Conservation (phyloP, 2,329 filamentous ascomycete species). For the Cladorrhinum sp. region DNA sequence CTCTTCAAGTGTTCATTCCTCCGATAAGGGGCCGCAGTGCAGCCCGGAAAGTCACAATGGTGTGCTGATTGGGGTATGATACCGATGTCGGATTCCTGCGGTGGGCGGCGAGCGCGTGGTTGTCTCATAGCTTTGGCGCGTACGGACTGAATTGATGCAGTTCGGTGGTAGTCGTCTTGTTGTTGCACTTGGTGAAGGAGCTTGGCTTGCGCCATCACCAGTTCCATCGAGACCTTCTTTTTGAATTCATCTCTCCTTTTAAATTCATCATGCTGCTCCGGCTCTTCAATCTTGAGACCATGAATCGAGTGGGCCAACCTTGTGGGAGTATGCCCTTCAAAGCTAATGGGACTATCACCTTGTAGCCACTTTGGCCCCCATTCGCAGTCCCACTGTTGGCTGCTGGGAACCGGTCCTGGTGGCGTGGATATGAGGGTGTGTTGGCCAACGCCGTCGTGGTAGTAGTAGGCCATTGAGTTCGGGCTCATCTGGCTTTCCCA, state of each 20-base stretch:
- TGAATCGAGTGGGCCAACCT: constrained; percentile 21
- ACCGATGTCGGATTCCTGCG: neutral
- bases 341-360: constrained; percentile 25
- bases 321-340: constrained; percentile 15
- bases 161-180: constrained; percentile 10
- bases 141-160: neutral
- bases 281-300: constrained; percentile 28
- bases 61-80: constrained; percentile 27
- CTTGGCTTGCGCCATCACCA: constrained; percentile 43
- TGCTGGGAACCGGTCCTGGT: constrained; percentile 5
- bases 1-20: constrained; percentile 56
- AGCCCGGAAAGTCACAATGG: constrained; percentile 46
- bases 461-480: constrained; percentile 19
- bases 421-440: constrained; percentile 12
- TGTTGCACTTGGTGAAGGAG: constrained; percentile 43
- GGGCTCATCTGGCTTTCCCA: constrained; percentile 16
- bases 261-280: constrained; percentile 3
- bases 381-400: constrained; percentile 12
- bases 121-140: neutral
- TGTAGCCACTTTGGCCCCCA: constrained; percentile 17
- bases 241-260: too few relatives aligned
- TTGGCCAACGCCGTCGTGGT: constrained; percentile 14
- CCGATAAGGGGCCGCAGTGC: constrained; percentile 35
- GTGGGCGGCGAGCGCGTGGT: neutral
- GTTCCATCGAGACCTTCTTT: constrained; percentile 41